phyloP scores from a whole-genome alignment of 148 eudicot genomes.

The Tetragonia tetragonoides region DNA sequence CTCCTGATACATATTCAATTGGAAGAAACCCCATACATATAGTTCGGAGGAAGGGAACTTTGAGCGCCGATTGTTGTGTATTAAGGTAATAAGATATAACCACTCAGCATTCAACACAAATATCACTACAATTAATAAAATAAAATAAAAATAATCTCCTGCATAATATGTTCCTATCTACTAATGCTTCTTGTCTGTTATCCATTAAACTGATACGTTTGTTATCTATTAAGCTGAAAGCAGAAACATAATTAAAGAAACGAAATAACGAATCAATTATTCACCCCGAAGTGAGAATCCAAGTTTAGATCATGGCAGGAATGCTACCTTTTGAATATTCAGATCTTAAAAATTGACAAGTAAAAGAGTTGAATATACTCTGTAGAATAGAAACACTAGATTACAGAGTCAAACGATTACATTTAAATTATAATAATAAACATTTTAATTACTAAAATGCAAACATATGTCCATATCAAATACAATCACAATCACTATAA shows the following conservation, averaged over 20 bases:
- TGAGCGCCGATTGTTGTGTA: background rate
- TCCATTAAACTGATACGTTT: background rate
- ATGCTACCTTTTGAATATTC: background rate
- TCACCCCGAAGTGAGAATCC: background rate
- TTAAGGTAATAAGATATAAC: background rate
- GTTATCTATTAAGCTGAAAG: background rate
- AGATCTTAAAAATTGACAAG: background rate
- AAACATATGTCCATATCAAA: background rate
- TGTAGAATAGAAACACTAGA: background rate
- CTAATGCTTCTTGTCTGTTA: background rate
- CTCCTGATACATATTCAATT: background rate
- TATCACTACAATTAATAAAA: background rate
- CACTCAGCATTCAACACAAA: background rate
- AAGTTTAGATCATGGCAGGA: background rate
- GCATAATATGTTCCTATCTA: background rate
- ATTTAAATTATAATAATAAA: background rate
- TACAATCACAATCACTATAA: conserved; percentile 1
- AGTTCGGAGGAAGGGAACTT: background rate
- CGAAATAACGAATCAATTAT: background rate
- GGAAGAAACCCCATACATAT: background rate
- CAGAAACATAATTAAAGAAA: background rate
- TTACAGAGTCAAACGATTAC: background rate
- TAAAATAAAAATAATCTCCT: background rate
- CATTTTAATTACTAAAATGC: background rate
- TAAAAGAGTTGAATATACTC: background rate